Base-by-base conservation (phyloP, 2,329 filamentous ascomycete genomes). In the Aureobasidium sp. region DNA sequence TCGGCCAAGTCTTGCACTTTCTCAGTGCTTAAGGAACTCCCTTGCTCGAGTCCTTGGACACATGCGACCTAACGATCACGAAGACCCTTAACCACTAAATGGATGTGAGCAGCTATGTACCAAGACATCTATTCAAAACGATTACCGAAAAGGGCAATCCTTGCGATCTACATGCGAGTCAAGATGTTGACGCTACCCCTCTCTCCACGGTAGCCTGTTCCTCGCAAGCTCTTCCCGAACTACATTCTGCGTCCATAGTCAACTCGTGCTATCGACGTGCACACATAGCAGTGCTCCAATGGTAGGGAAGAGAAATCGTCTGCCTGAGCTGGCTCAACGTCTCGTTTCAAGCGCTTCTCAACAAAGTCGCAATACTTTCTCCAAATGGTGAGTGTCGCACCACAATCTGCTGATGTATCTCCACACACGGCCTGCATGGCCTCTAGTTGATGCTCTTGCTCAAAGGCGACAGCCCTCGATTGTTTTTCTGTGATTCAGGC, bases 371-470 rank as follows among this genome's bases (percentile, higher is more conserved):
- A 2, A 33, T 35, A 4, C 10, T 11, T 23, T 8, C 6, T 57
- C 53, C 13, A 57, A 35, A n/a, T 45, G 53, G 40, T 35, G 29
- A 35, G 40, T 29, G 31, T 50, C 29, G 46, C 46, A 50, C 46
- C 46, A 50, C 53, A 27, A 35, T 57, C 53, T 45, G 25, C 53
- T 45, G 53, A 57, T 57, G 37, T 55, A 21, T 57, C 53, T 57
- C 53, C 53, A 57, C 53, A 29, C 53, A 9, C 15, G 19, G n/a
- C 29, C 38, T 33, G 53, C 53, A 57, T 57, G 29, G 27, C 27
- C 27, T 8, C 21, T 40, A 19, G 15, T 19, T 40, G 21, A 27
- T 27, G 17, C 19, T 29, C 49, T 40, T 23, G 8, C 5, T 19
- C 7, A 13, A 21, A 13, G 8, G 19, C n/a, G 19, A 35, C 27